These are phyloP conservation scores for Ceratocystis albifundus DNA, from an alignment of 2,329 filamentous ascomycete species.

Conservation along the genomic window DNA sequence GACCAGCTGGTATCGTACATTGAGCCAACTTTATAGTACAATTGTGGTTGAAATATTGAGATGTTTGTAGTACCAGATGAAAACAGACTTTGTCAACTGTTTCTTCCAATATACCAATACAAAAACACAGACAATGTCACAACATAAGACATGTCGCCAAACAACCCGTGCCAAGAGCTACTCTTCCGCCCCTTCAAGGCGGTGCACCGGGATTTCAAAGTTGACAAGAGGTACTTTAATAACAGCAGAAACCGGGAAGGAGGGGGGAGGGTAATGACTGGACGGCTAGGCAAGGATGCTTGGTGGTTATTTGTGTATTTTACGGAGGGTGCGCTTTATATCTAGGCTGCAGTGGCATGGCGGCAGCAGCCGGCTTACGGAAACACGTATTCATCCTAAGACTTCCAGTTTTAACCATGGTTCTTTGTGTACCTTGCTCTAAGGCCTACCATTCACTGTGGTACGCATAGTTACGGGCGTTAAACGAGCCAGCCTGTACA, in stretches of 20 bases:
- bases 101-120: neutral
- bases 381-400: neutral
- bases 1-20: neutral
- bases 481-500: neutral
- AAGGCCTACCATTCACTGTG: neutral
- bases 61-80: constrained; percentile 6
- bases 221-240: neutral
- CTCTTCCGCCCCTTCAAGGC: neutral
- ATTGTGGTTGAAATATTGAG: neutral
- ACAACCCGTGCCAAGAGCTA: neutral
- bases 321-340: too few relatives aligned
- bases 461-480: neutral
- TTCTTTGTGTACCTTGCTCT: neutral
- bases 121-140: neutral
- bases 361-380: too few relatives aligned
- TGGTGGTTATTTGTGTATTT: too few relatives aligned
- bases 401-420: neutral
- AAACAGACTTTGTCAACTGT: neutral
- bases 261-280: neutral
- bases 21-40: neutral
- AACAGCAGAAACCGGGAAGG: neutral
- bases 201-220: too few relatives aligned
- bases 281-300: neutral
- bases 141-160: constrained; percentile 3
- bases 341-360: too few relatives aligned